Evolutionary conservation across 78 protist species (phyloP).

Genomic region (Chrysochromulina parva): DNA sequence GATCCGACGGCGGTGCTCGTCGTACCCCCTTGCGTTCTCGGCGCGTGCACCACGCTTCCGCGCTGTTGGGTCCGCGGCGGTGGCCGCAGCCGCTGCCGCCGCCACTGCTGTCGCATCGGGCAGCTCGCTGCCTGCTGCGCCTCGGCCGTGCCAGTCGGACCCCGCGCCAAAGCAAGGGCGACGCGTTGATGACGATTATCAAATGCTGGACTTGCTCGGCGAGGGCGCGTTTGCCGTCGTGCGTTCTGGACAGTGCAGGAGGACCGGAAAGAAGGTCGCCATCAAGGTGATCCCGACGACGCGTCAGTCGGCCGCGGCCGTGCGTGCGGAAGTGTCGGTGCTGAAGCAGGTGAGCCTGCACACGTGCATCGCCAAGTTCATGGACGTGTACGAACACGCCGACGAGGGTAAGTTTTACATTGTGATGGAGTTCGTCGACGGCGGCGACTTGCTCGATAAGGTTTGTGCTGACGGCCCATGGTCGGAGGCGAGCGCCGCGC

Average conservation of each 20-base stretch:
- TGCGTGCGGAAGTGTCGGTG: not conserved
- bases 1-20: too few species aligned
- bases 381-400: not conserved
- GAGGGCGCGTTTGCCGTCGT: not conserved
- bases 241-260: not conserved
- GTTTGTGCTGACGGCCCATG: not conserved
- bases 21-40: too few species aligned
- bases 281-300: not conserved
- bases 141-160: too few species aligned
- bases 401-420: not conserved
- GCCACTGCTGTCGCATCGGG: too few species aligned
- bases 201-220: not conserved
- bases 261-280: not conserved
- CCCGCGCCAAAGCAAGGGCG: not conserved
- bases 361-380: not conserved
- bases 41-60: too few species aligned
- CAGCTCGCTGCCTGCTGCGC: too few species aligned
- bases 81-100: too few species aligned
- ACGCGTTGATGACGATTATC: not conserved
- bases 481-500: not conserved
- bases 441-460: conserved; percentile 50
- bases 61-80: too few species aligned
- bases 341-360: not conserved
- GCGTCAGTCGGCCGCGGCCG: not conserved
- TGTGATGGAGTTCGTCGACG: conserved; percentile 24